phyloP scores from a whole-genome alignment of 768 basidiomycete species.

The Hericium alpestre region DNA sequence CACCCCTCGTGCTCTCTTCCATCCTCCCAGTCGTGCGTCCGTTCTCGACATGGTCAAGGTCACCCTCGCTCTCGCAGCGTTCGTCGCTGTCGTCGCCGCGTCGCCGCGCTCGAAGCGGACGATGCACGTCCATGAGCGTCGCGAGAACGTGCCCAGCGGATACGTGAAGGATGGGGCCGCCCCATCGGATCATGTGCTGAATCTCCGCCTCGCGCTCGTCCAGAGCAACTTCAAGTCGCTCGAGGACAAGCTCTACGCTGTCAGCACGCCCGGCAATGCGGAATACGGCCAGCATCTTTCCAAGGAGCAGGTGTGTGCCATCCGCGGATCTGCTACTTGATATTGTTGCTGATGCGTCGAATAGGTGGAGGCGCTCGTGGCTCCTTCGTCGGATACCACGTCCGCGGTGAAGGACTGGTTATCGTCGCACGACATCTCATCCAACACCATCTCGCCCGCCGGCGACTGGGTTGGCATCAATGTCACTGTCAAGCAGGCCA shows the following conservation, averaged over 20 bases:
- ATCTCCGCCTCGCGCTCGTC: slow-evolving; percentile 8
- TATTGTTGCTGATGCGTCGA: neutral
- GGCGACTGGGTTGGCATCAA: slow-evolving; percentile 14
- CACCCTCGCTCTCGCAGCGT: neutral
- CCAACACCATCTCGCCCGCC: slow-evolving; percentile 5
- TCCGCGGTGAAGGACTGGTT: slow-evolving; percentile 10
- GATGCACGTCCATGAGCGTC: neutral
- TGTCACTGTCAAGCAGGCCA: slow-evolving; percentile 11
- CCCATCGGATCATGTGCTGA: slow-evolving; percentile 4
- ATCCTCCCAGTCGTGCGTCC: neutral
- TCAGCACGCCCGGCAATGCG: slow-evolving; percentile 2
- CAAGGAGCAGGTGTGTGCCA: neutral
- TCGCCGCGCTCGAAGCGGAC: neutral
- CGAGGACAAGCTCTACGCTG: slow-evolving; percentile 5
- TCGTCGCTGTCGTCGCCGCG: neutral
- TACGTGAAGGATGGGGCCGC: slow-evolving; percentile 4
- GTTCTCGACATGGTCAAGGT: neutral
- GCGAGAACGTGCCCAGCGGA: neutral
- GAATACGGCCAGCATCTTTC: neutral
- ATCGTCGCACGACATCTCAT: slow-evolving; percentile 5
- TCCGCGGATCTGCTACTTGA: neutral
- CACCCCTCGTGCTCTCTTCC: neutral
- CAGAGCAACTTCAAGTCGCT: slow-evolving; percentile 8
- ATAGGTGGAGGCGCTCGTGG: slow-evolving; percentile 11
- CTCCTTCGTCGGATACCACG: slow-evolving; percentile 7